Evolutionary conservation across 768 basidiomycete species (phyloP).

Genomic region (Cystobasidium tubakii): DNA sequence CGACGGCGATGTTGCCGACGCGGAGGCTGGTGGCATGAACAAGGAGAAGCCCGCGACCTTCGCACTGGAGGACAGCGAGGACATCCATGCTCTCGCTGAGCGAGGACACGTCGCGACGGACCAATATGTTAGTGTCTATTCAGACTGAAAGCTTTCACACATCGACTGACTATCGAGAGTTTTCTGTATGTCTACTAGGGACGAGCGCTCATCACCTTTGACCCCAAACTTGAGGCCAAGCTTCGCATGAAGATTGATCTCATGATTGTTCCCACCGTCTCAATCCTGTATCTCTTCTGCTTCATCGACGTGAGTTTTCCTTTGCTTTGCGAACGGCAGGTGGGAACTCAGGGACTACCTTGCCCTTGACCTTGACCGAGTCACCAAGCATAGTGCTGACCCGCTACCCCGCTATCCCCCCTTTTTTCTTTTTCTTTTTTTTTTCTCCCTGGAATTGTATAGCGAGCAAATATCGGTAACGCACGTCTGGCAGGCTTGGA

Average conservation of each 20-base stretch:
- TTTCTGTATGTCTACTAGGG: background rate
- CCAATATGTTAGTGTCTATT: background rate
- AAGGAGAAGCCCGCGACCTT: conserved; percentile 5
- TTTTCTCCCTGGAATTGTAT: background rate
- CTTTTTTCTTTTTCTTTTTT: too few species aligned
- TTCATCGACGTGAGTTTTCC: conserved; percentile 9
- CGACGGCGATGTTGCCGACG: background rate
- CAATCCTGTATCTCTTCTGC: conserved; percentile 26
- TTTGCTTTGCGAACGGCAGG: background rate
- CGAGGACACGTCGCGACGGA: conserved; percentile 1
- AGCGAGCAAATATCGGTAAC: conserved; percentile 32
- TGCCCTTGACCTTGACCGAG: too few species aligned
- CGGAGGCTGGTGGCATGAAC: background rate
- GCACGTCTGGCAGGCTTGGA: conserved; percentile 35
- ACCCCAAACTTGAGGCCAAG: conserved; percentile 22
- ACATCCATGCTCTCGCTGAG: conserved; percentile 3
- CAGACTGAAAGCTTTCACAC: too few species aligned
- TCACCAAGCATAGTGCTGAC: too few species aligned
- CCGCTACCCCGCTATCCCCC: background rate
- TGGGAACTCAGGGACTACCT: too few species aligned
- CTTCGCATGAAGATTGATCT: conserved; percentile 20
- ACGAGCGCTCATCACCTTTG: conserved; percentile 1
- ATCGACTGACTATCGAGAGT: background rate
- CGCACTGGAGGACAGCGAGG: conserved; percentile 1
- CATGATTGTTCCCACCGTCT: conserved; percentile 8